Evolutionary conservation across 208 protist species (phyloP).

Genomic region (Acanthamoeba rhysodes): DNA sequence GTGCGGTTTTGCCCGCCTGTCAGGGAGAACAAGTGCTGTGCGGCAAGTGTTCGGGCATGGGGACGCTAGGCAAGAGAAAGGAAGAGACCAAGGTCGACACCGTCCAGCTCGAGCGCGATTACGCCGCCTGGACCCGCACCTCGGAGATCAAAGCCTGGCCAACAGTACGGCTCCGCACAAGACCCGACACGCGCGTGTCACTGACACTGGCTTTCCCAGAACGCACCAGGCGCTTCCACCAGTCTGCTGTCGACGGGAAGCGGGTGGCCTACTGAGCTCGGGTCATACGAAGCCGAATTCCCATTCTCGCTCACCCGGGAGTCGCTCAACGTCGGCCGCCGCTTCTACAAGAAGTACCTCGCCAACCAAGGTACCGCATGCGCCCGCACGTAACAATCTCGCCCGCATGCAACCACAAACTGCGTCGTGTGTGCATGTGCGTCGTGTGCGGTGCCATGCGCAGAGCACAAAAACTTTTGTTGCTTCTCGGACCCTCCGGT

Average conservation of each 20-base stretch:
- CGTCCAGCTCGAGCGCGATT: background rate
- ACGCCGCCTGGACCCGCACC: background rate
- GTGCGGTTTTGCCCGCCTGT: background rate
- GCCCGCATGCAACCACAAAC: too few relatives aligned
- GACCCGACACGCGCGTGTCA: background rate
- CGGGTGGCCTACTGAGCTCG: slow-evolving; percentile 22
- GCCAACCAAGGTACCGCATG: background rate
- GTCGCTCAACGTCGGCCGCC: background rate
- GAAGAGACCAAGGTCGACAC: slow-evolving; percentile 9
- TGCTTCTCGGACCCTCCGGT: background rate
- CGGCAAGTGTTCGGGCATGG: background rate
- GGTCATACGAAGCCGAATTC: background rate
- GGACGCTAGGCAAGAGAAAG: background rate
- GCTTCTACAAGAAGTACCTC: slow-evolving; percentile 43
- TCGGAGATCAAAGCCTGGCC: background rate
- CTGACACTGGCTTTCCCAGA: too few relatives aligned
- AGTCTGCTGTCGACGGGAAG: background rate
- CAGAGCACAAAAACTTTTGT: slow-evolving; percentile 8
- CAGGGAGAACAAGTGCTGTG: background rate
- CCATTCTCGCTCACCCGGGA: background rate
- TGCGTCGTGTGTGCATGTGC: too few relatives aligned
- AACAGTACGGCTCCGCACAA: background rate
- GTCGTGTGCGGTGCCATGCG: background rate
- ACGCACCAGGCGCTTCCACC: background rate
- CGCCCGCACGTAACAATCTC: too few relatives aligned